These are phyloP conservation scores for Verticillium alfalfae DNA, from an alignment of 2,329 filamentous ascomycete species.

Conservation along the genomic window DNA sequence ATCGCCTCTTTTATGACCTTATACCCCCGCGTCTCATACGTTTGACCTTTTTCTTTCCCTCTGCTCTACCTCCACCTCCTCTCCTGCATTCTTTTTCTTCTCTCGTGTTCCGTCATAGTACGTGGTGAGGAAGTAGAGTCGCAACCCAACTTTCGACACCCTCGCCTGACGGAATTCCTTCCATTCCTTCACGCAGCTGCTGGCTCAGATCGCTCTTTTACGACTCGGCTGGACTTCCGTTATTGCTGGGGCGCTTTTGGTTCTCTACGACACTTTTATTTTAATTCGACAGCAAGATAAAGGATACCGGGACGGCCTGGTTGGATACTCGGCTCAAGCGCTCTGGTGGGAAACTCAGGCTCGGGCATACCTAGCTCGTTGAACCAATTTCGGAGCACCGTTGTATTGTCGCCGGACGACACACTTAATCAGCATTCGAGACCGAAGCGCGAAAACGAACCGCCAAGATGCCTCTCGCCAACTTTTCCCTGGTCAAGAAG, in stretches of 20 bases:
- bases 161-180: slow-evolving; percentile 22
- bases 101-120: slow-evolving; percentile 22
- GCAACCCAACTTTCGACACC: slow-evolving; percentile 25
- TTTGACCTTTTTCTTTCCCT: slow-evolving; percentile 13
- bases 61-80: slow-evolving; percentile 10
- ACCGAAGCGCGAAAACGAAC: slow-evolving; percentile 13
- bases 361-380: neutral
- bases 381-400: slow-evolving; percentile 9
- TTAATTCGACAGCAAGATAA: slow-evolving; percentile 8
- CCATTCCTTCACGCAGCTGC: slow-evolving; percentile 40
- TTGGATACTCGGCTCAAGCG: neutral
- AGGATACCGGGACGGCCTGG: slow-evolving; percentile 3
- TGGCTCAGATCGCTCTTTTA: slow-evolving; percentile 51
- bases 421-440: slow-evolving; percentile 31
- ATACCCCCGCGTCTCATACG: slow-evolving; percentile 10
- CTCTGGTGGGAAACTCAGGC: neutral
- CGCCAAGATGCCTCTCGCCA: slow-evolving; percentile 20
- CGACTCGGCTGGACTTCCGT: slow-evolving; percentile 15
- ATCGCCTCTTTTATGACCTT: slow-evolving; percentile 31
- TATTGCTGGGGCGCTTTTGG: slow-evolving; percentile 19
- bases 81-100: slow-evolving; percentile 20
- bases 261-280: slow-evolving; percentile 6
- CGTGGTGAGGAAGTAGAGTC: slow-evolving; percentile 40
- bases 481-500: slow-evolving; percentile 41
- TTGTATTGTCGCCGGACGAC: slow-evolving; percentile 52